phyloP scores from a whole-genome alignment of 208 protist species.

The Leishmania major region DNA sequence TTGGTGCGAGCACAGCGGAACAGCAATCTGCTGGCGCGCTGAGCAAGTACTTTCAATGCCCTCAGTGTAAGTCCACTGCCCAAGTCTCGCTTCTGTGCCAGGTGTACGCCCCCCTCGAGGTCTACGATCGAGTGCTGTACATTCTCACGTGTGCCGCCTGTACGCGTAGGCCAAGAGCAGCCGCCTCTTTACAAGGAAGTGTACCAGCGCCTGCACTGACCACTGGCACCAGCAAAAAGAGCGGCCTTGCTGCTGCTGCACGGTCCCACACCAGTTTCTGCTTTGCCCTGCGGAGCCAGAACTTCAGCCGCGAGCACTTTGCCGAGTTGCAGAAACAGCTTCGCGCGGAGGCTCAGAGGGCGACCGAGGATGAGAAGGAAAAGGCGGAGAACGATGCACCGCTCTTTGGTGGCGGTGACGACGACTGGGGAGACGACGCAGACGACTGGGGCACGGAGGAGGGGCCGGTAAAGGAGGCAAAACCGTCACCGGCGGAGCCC shows the following conservation, averaged over 20 bases:
- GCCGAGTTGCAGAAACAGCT: constrained; percentile 24
- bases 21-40: constrained; percentile 9
- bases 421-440: constrained; percentile 47
- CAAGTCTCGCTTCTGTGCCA: constrained; percentile 73
- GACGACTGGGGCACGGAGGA: constrained; percentile 8
- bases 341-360: constrained; percentile 9
- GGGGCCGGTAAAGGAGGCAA: background rate
- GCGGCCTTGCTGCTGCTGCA: constrained; percentile 16
- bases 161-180: constrained; percentile 8
- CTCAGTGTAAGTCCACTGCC: constrained; percentile 58
- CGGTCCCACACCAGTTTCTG: constrained; percentile 53
- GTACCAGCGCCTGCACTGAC: background rate
- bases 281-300: constrained; percentile 80
- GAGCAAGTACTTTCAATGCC: constrained; percentile 67
- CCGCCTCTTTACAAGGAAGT: background rate
- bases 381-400: constrained; percentile 21
- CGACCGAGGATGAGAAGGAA: constrained; percentile 1
- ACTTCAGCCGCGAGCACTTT: constrained; percentile 76
- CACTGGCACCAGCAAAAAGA: constrained; percentile 24
- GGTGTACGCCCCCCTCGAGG: constrained; percentile 76
- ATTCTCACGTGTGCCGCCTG: constrained; percentile 72
- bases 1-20: constrained; percentile 13
- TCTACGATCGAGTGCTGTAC: constrained; percentile 87
- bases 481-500: background rate
- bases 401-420: constrained; percentile 57